These are phyloP conservation scores for Fusarium buxicola DNA, from an alignment of 2,329 filamentous ascomycete species.

Conservation along the genomic window DNA sequence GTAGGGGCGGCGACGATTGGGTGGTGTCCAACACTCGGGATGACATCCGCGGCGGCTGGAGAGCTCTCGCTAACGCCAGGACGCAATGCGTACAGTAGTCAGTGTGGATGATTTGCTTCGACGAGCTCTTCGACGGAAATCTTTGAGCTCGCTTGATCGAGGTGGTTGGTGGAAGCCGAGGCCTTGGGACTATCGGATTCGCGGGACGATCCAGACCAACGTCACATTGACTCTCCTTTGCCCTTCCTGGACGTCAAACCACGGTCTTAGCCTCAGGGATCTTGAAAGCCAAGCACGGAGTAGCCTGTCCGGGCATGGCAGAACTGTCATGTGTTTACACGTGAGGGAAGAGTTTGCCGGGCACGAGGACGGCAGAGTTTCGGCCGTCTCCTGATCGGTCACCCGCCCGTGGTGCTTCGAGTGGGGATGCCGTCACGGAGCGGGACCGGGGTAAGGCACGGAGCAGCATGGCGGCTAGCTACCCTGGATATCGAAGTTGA, in stretches of 20 bases:
- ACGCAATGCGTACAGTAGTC: constrained; percentile 13
- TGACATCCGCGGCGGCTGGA: constrained; percentile 40
- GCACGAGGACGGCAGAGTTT: constrained; percentile 29
- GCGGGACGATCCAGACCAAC: constrained; percentile 36
- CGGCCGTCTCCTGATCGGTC: constrained; percentile 37
- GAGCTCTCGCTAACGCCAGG: constrained; percentile 1
- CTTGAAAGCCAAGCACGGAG: constrained; percentile 13
- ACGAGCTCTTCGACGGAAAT: constrained; percentile 20
- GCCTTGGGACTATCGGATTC: constrained; percentile 9
- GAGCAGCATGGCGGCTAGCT: constrained; percentile 21
- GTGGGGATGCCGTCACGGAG: constrained; percentile 34
- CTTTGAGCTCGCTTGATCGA: constrained; percentile 12
- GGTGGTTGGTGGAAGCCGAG: neutral
- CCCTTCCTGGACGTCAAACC: constrained; percentile 2
- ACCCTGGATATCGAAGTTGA: constrained; percentile 31
- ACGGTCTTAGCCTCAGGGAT: constrained; percentile 9
- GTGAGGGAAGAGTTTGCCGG: constrained; percentile 12
- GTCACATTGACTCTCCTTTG: constrained; percentile 41
- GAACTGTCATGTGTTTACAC: constrained; percentile 21
- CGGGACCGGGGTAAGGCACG: constrained; percentile 33
- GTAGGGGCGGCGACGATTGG: constrained; percentile 11
- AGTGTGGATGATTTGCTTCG: constrained; percentile 30
- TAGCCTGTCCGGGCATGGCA: constrained; percentile 9
- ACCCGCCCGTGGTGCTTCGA: constrained; percentile 29
- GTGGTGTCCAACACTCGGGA: constrained; percentile 33